Percentiles rank a stretch among this genome's conserved stretches.
Conservation (phyloP, 1,139 yeast genomes). For the Suhomyces atakaporum region DNA sequence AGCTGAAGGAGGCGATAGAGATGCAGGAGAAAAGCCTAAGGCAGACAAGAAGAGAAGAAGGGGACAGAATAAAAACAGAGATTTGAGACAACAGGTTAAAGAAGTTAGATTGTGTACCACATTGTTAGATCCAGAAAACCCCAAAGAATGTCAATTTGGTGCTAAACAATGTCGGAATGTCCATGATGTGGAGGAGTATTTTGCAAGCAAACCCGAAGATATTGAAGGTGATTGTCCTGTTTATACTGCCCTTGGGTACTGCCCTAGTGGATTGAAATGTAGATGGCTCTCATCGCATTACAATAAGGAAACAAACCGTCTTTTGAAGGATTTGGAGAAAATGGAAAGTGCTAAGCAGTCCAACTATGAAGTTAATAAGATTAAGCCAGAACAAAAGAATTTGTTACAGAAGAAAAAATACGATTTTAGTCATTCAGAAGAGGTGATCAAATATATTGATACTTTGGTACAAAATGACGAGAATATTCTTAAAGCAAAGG, state of each 20-base stretch:
- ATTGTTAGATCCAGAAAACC: constrained; percentile 52
- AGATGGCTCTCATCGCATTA: constrained; percentile 86
- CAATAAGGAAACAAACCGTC: constrained; percentile 46
- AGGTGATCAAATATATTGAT: constrained; percentile 58
- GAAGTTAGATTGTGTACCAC: constrained; percentile 67
- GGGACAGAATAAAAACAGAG: constrained; percentile 91
- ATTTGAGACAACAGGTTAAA: constrained; percentile 70
- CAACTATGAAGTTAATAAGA: constrained; percentile 68
- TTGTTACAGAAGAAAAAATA: constrained; percentile 65
- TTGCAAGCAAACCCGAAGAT: constrained; percentile 69
- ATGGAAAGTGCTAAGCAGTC: constrained; percentile 34
- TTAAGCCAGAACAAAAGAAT: constrained; percentile 53
- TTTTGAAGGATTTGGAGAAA: constrained; percentile 46
- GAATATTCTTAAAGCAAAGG: constrained; percentile 37
- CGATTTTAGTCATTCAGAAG: constrained; percentile 56
- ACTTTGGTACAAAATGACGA: constrained; percentile 41
- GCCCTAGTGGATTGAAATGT: constrained; percentile 92
- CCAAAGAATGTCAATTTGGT: constrained; percentile 64
- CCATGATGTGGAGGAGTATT: constrained; percentile 70
- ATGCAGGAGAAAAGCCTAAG: constrained; percentile 29
- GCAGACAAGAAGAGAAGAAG: constrained; percentile 48
- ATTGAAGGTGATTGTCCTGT: constrained; percentile 82
- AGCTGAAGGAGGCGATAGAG: constrained; percentile 49
- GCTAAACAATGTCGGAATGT: constrained; percentile 69
- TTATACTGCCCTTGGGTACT: constrained; percentile 74